These are phyloP conservation scores for Candida corydali DNA, from an alignment of 805 yeast genomes.

Conservation along the genomic window DNA sequence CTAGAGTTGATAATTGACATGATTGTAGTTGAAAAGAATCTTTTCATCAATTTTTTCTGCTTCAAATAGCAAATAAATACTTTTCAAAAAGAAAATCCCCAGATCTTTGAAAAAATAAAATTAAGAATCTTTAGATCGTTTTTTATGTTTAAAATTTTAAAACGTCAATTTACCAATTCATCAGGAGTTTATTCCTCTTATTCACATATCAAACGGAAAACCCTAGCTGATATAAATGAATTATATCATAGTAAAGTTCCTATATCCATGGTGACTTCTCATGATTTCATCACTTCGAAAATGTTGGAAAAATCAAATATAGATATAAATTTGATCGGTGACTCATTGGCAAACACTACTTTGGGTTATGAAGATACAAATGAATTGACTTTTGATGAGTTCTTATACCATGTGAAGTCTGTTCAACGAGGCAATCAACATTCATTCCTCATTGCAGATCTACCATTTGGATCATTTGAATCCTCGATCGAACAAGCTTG, in stretches of 20 bases:
- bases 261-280: constrained; percentile 66
- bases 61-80: no score
- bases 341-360: constrained; percentile 89
- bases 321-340: constrained; percentile 81
- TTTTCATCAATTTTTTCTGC: neutral
- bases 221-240: constrained; percentile 17
- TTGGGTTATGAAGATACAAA: constrained; percentile 77
- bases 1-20: constrained; percentile 31
- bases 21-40: constrained; percentile 1
- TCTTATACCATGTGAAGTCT: constrained; percentile 69
- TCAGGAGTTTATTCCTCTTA: constrained; percentile 11
- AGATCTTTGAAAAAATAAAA: neutral
- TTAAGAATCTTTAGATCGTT: neutral
- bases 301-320: constrained; percentile 62
- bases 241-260: constrained; percentile 21
- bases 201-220: constrained; percentile 13
- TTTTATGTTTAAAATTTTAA: neutral
- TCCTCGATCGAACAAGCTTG: constrained; percentile 58
- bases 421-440: constrained; percentile 66
- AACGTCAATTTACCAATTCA: constrained; percentile 1
- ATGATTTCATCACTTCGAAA: constrained; percentile 75
- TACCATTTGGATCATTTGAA: constrained; percentile 89
- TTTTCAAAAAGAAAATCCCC: no score
- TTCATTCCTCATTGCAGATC: constrained; percentile 74
- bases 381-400: constrained; percentile 74